Evolutionary conservation across 2,329 filamentous ascomycete genomes (phyloP).

Genomic region (Xylariaceae sp.): DNA sequence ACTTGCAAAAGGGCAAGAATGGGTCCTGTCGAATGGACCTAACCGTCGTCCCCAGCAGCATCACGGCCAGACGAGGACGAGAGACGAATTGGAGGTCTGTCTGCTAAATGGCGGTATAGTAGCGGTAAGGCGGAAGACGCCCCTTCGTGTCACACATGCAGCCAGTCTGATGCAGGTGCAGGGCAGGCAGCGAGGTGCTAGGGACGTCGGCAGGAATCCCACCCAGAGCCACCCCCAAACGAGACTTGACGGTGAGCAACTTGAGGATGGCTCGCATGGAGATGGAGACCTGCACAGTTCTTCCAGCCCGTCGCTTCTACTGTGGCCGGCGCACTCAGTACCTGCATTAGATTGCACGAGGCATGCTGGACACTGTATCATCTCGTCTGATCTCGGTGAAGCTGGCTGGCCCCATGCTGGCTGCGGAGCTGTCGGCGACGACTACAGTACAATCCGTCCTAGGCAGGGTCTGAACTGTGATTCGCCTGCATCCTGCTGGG

Average conservation of each 20-base stretch:
- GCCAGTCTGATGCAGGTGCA: too few species aligned
- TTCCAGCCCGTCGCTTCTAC: not conserved
- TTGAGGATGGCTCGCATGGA: too few species aligned
- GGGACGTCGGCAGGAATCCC: not conserved
- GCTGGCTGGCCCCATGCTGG: constrained; percentile 14
- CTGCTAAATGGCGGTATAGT: constrained; percentile 15
- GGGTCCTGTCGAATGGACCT: constrained; percentile 18
- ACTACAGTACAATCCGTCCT: too few species aligned
- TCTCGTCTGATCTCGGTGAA: constrained; percentile 23
- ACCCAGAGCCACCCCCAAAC: not conserved
- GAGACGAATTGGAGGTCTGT: constrained; percentile 18
- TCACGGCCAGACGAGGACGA: constrained; percentile 10
- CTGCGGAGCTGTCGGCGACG: constrained; percentile 1
- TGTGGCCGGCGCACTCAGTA: constrained; percentile 20
- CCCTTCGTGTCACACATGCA: constrained; percentile 15
- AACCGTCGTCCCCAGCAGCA: constrained; percentile 14
- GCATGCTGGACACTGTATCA: constrained; percentile 22
- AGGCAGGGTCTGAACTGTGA: constrained; percentile 11
- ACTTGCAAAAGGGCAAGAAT: constrained; percentile 7
- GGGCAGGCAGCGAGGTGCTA: not conserved
- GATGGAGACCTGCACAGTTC: constrained; percentile 14
- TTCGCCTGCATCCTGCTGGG: constrained; percentile 22
- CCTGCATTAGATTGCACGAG: constrained; percentile 29
- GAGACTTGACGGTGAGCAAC: constrained; percentile 10
- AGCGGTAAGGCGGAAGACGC: constrained; percentile 15